These are phyloP conservation scores for Trifolium subterraneum DNA, from an alignment of 306 rosid species.

Conservation along the genomic window DNA sequence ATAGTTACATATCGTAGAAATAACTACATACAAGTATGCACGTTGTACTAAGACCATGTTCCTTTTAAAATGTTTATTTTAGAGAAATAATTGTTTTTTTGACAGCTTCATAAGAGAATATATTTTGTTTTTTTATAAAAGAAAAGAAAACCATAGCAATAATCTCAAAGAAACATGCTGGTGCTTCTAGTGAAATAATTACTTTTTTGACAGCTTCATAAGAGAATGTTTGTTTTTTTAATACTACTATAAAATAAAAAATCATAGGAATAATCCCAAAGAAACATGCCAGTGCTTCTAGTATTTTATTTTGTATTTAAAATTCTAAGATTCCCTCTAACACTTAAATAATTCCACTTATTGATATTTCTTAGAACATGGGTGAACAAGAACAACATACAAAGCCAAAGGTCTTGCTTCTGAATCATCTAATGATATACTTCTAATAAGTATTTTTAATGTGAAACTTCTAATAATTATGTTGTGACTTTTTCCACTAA, in stretches of 20 bases:
- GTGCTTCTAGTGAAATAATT: not conserved
- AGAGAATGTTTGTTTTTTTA: not conserved
- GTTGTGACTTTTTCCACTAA: not conserved
- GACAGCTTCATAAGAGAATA: not conserved
- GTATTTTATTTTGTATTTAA: slow-evolving; percentile 10
- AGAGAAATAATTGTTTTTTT: not conserved
- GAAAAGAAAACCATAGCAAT: not conserved
- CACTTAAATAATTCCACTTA: not conserved
- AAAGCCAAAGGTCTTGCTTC: slow-evolving; percentile 4
- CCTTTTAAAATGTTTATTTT: not conserved
- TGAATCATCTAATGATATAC: not conserved
- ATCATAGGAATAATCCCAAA: not conserved
- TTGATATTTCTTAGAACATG: slow-evolving; percentile 9
- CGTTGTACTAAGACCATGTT: slow-evolving; percentile 12
- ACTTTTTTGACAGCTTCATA: slow-evolving; percentile 1
- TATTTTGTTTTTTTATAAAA: no score
- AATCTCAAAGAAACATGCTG: slow-evolving; percentile 13
- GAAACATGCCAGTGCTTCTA: slow-evolving; percentile 12
- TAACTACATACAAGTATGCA: slow-evolving; percentile 1
- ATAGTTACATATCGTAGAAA: not conserved
- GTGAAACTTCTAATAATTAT: not conserved
- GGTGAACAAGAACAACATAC: not conserved
- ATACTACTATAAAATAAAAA: not conserved
- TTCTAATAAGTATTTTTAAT: not conserved
- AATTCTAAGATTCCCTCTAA: slow-evolving; percentile 4